These are phyloP conservation scores for Bauhinia variegata DNA, from an alignment of 306 rosid species.

Conservation along the genomic window DNA sequence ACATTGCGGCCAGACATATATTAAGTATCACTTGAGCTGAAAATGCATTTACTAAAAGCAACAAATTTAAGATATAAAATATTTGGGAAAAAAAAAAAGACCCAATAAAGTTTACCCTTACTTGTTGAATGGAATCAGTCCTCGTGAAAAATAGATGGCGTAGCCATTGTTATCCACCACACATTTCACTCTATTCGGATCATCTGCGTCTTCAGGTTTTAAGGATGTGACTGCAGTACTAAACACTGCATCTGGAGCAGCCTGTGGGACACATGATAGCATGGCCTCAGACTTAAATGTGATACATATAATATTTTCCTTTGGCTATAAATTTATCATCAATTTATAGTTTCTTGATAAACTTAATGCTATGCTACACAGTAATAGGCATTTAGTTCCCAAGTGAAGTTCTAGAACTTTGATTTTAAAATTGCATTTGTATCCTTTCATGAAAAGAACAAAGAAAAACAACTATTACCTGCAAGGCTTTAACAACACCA, in stretches of 20 bases:
- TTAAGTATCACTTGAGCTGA: slow-evolving; percentile 22
- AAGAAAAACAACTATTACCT: slow-evolving; percentile 47
- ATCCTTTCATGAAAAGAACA: slow-evolving; percentile 17
- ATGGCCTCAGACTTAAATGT: slow-evolving; percentile 4
- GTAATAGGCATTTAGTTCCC: neutral
- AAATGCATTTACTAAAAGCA: slow-evolving; percentile 18
- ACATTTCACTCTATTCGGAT: slow-evolving; percentile 93
- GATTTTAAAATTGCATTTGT: too few species aligned
- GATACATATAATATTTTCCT: slow-evolving; percentile 21
- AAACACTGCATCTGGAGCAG: slow-evolving; percentile 96
- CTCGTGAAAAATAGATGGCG: slow-evolving; percentile 95
- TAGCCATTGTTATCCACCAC: slow-evolving; percentile 75
- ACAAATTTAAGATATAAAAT: neutral
- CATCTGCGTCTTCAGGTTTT: slow-evolving; percentile 82
- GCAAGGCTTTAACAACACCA: slow-evolving; percentile 87
- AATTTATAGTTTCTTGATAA: neutral
- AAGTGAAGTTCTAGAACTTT: too few species aligned
- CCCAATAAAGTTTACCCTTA: slow-evolving; percentile 40
- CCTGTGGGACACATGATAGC: slow-evolving; percentile 51
- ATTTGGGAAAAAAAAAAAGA: neutral
- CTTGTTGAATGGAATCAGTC: slow-evolving; percentile 93
- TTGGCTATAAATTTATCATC: neutral
- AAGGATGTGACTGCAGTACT: slow-evolving; percentile 94
- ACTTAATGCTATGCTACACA: neutral
- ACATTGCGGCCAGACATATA: slow-evolving; percentile 31